These are phyloP conservation scores for Zarea fungicola DNA, from an alignment of 2,329 filamentous ascomycete genomes.

Conservation along the genomic window DNA sequence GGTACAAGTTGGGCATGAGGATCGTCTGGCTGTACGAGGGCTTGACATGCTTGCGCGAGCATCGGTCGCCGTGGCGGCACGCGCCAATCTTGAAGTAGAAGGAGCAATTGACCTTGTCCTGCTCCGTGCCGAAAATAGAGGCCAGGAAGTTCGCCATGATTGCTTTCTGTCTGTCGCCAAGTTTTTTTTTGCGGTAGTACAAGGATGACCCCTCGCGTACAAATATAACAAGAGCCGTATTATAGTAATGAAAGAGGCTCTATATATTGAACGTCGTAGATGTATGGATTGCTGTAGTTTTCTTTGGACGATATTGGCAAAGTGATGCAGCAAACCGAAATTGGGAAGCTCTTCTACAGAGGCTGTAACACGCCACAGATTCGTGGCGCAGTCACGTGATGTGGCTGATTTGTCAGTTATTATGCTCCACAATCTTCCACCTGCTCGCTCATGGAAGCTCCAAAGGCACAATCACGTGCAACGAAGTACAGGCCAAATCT, in stretches of 20 bases:
- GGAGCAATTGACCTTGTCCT: slow-evolving; percentile 99
- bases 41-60: slow-evolving; percentile 98
- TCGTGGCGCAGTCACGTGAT: slow-evolving; percentile 8
- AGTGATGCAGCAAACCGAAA: too few species aligned
- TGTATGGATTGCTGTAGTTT: too few species aligned
- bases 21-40: slow-evolving; percentile 97
- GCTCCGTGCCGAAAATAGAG: slow-evolving; percentile 98
- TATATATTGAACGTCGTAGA: too few species aligned
- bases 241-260: too few species aligned
- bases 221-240: too few species aligned
- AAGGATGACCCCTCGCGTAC: too few species aligned
- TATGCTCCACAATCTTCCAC: not conserved
- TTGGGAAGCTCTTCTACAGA: slow-evolving; percentile 1
- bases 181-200: not conserved
- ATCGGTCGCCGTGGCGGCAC: slow-evolving; percentile 96
- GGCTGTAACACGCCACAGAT: slow-evolving; percentile 5
- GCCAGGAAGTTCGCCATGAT: slow-evolving; percentile 96
- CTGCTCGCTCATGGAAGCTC: not conserved
- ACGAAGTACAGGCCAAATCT: too few species aligned
- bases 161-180: slow-evolving; percentile 12
- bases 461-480: not conserved
- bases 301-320: too few species aligned
- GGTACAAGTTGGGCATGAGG: slow-evolving; percentile 96
- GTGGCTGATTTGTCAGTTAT: slow-evolving; percentile 4
- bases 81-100: slow-evolving; percentile 99